Evolutionary conservation across 2,329 filamentous ascomycete species (phyloP).

Genomic region (Aspergillus fumigatiaffinis): DNA sequence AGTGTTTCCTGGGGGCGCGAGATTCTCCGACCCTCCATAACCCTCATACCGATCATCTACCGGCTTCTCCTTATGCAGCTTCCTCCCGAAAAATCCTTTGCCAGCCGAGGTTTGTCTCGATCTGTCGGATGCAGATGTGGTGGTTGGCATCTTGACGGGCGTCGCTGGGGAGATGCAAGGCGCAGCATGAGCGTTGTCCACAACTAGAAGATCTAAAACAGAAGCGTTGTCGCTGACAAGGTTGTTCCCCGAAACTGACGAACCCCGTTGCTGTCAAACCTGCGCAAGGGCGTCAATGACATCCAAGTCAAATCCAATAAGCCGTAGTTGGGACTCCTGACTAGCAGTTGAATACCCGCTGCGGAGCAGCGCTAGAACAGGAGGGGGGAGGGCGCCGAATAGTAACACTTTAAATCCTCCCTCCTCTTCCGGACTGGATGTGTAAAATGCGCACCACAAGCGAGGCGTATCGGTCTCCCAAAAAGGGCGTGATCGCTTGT

Average conservation of each 20-base stretch:
- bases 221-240: not conserved
- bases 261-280: conserved; percentile 15
- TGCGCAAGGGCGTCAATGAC: conserved; percentile 10
- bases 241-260: conserved; percentile 3
- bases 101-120: conserved; percentile 75
- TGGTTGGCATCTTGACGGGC: conserved; percentile 46
- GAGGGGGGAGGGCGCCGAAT: conserved; percentile 10
- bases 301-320: conserved; percentile 13
- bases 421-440: conserved; percentile 4
- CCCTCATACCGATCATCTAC: conserved; percentile 61
- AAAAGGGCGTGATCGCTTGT: not conserved
- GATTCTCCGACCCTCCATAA: conserved; percentile 55
- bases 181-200: conserved; percentile 31
- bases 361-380: conserved; percentile 18
- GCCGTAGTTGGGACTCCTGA: conserved; percentile 15
- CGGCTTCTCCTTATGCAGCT: conserved; percentile 68
- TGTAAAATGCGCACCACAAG: not conserved
- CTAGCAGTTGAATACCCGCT: conserved; percentile 17
- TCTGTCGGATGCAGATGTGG: conserved; percentile 69
- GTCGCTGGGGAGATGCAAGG: conserved; percentile 28
- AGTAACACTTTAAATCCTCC: conserved; percentile 1
- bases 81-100: conserved; percentile 84
- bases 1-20: conserved; percentile 60
- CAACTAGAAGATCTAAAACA: not conserved
- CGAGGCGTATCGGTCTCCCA: not conserved